Base-by-base conservation (phyloP, 345 rosid species). In the Cochlearia excelsa region DNA sequence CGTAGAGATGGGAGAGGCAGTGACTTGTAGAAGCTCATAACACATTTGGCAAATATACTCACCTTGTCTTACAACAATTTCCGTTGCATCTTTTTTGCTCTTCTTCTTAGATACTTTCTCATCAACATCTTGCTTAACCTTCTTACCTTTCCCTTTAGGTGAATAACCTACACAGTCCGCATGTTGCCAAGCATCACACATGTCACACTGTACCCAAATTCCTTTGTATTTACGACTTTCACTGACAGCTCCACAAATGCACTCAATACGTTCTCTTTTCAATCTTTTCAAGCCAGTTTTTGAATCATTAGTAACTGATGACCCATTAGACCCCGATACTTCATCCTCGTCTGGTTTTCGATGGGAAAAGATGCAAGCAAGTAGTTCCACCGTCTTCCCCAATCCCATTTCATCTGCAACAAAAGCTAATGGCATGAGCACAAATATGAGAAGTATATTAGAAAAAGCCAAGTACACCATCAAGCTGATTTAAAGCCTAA, bases 161-260 rank as follows among this genome's bases (percentile, higher is more conserved):
- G 93, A 84, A 81, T 92, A 92, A 64, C 97, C 93, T 54, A 88
- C 98, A 78, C 97, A 92, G 10, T 88, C 93, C 0, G 98, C 87
- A 82, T 92, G 98, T 70, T 92, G 98, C 98, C 98, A 92, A 74
- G 98, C 98, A 83, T 88, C 97, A 77, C 98, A 92, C 1, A 77
- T 69, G 72, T 92, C 98, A 49, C 98, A 92, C 66, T 88, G 97
- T 50, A 92, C 98, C 98, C 98, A 92, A 28, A 92, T 57, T 66
- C 97, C 98, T 66, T 60, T 81, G 63, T 86, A 86, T 63, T 76
- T 80, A 26, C 74, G 78, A 66, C 88, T 84, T 78, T 91, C 96
- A 63, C 77, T 91, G 54, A 91, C 98, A 67, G 96, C 96, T 67
- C 98, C 98, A 69, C 98, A 91, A 54, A 77, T 74, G 76, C 98